These are phyloP conservation scores for Setaria italica DNA, from an alignment of 202 grass and related monocot genomes.

Conservation along the genomic window DNA sequence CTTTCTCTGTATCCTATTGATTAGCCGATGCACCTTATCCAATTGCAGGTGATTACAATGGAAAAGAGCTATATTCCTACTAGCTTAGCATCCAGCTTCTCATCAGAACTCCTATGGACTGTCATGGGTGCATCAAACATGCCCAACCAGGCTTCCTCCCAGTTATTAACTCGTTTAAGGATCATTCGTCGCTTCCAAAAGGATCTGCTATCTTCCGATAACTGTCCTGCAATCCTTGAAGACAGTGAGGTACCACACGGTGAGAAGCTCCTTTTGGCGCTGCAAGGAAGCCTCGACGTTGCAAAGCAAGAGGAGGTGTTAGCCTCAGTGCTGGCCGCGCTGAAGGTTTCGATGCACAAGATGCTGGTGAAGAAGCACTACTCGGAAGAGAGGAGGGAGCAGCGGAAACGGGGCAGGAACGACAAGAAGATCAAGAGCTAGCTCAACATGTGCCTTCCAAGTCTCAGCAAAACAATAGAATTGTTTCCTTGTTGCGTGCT, in stretches of 20 bases:
- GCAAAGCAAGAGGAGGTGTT: conserved; percentile 71
- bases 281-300: conserved; percentile 79
- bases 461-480: background rate
- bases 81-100: conserved; percentile 61
- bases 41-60: conserved; percentile 59
- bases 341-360: conserved; percentile 80
- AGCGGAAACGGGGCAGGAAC: conserved; percentile 79
- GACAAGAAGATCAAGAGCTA: conserved; percentile 85
- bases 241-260: conserved; percentile 66
- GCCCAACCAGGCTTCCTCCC: conserved; percentile 44
- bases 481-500: background rate
- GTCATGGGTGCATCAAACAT: conserved; percentile 89
- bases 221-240: conserved; percentile 49
- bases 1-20: background rate
- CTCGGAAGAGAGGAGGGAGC: conserved; percentile 84
- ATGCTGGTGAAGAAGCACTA: conserved; percentile 97
- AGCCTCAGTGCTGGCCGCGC: conserved; percentile 58
- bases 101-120: conserved; percentile 61
- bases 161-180: conserved; percentile 66
- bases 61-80: conserved; percentile 88
- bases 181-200: conserved; percentile 48
- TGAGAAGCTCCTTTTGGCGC: conserved; percentile 66
- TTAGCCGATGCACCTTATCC: background rate
- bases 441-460: background rate
- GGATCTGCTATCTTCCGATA: conserved; percentile 31